Base-by-base conservation (phyloP, 208 protist genomes). In the Crithidia expoeki region DNA sequence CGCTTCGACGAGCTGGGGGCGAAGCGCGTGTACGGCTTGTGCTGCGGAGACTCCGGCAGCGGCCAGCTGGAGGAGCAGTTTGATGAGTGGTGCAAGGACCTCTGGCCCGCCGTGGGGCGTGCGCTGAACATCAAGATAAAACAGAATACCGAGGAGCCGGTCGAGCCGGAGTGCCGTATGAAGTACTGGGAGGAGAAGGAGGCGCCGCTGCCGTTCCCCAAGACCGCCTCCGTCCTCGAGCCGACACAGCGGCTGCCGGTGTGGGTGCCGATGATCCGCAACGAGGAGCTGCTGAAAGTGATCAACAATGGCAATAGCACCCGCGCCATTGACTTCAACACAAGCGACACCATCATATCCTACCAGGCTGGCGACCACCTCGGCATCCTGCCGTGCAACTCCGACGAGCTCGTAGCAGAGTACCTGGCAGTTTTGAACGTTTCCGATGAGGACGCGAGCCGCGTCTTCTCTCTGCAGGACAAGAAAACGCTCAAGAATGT, bases 331-430 rank as follows among this genome's bases (percentile, higher is more conserved):
- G 93, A 97, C 38, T 88, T 98, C 49, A 83, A 85, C 72, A 85
- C 97, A 44, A 62, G 33, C 25, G 81, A 83, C 49, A 94, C 89
- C 10, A 93, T 94, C 68, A 94, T 97, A 44, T 94, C 90, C 32
- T 95, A 96, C 81, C 87, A 98, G 70, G 90, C 94, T 14, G 97
- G 97, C 23, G 97, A 99, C 78, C 97, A 99, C 80, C 72, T 98
- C 6, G 97, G 92, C 50, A 85, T 99, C 21, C 90, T 95, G 57
- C 89, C 97, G n/a, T 79, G 81, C 72, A 99, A 99, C 81, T 50
- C 84, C 11, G 82, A 92, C 42, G 72, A 62, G 19, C 53, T 98
- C 3, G 96, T 99, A 12, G 49, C 95, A 12, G 73, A 85, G 17
- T 96, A 95, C 72, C 57, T 96, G 16, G 40, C 51, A 2, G 74